Base-by-base conservation (phyloP, 805 yeast species). In the Lachancea cidri region DNA sequence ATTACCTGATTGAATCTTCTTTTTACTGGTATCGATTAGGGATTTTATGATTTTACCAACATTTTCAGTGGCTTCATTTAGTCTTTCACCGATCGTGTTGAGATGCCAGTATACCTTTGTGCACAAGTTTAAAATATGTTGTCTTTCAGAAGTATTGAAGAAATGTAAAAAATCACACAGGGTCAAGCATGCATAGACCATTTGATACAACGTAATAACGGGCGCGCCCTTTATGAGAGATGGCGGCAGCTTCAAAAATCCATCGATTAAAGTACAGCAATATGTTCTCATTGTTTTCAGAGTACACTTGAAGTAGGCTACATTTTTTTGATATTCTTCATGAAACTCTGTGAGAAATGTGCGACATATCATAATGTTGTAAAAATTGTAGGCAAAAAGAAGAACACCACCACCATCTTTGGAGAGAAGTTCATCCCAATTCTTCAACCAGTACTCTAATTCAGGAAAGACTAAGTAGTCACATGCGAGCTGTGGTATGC, bases 31-130 rank as follows among this genome's bases (percentile, higher is more conserved):
- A 38, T 73, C 78, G 19, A 76, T 74, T 19, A 78, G 57, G 19
- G 72, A 67, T 48, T 71, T 71, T 36, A 78, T 71, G 36, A 78
- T 73, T 39, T 69, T 69, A 2, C 81, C 81, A 29, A 78, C 77
- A 4, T 79, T 75, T 42, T 74, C 79, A 0, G 81, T 76, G 2
- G 79, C 79, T 52, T 77, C 82, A 47, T 75, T 76, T 50, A 68
- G 67, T 42, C 70, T 69, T 43, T 75, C 79, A 2, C 82, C 82
- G 45, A 75, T 71, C 20, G 74, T 70, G 44, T 73, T 76, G 45
- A 78, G 56, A 47, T 74, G 78, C 82, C 82, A 78, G 46, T 77
- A 78, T 6, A 74, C 70, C 41, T 67, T 66, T 0, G 81, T 70
- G 33, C 79, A 74, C 8, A 75, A 52, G 45, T 64, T 73, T 33